Evolutionary conservation across 352 stramenopile species (phyloP).

Genomic region (Phytophthora pini): DNA sequence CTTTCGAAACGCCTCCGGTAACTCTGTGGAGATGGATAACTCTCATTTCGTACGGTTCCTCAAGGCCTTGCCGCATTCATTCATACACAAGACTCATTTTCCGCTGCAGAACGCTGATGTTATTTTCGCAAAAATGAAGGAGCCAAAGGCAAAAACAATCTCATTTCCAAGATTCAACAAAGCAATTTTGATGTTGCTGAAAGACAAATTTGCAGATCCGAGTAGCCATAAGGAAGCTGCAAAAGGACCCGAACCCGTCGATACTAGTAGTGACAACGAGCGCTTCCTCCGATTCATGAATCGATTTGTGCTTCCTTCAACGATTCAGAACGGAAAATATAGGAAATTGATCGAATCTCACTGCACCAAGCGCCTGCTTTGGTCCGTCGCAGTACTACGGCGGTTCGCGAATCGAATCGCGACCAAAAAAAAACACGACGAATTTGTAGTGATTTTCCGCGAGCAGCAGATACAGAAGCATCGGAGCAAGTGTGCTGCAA

Average conservation of each 20-base stretch:
- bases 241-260: constrained; percentile 2
- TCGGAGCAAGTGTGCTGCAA: constrained; percentile 34
- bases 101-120: constrained; percentile 62
- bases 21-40: constrained; percentile 65
- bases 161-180: constrained; percentile 70
- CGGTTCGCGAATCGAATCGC: constrained; percentile 52
- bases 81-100: constrained; percentile 69
- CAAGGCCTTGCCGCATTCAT: constrained; percentile 60
- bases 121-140: constrained; percentile 81
- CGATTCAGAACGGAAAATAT: constrained; percentile 65
- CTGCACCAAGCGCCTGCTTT: constrained; percentile 51
- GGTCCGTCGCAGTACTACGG: constrained; percentile 50
- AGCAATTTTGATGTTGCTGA: constrained; percentile 63
- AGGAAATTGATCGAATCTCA: constrained; percentile 50
- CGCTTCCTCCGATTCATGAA: constrained; percentile 72
- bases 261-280: constrained; percentile 33
- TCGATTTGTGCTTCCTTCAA: constrained; percentile 64
- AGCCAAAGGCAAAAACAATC: constrained; percentile 69
- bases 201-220: constrained; percentile 53
- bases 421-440: constrained; percentile 44
- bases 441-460: constrained; percentile 53
- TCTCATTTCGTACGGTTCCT: constrained; percentile 71
- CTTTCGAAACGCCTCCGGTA: constrained; percentile 56
- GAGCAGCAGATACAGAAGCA: constrained; percentile 41
- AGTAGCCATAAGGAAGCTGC: constrained; percentile 1